Evolutionary conservation across 352 stramenopile species (phyloP), one percentile per base, ranked within the genome.

Genomic region (Phytophthora constricta): DNA sequence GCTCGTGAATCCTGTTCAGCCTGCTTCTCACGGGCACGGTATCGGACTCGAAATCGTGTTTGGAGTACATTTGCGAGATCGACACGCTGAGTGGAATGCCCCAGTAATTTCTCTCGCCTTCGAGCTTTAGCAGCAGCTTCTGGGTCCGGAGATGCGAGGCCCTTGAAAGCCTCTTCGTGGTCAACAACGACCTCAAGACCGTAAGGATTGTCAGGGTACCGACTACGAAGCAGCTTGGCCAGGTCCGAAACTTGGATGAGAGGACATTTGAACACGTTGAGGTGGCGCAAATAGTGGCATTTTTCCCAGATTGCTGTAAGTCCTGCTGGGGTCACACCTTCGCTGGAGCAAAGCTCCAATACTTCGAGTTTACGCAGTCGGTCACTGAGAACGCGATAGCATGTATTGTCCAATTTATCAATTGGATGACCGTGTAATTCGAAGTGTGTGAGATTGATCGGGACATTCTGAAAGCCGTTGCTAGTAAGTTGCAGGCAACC

Each of bases 121-220:
- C 76, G 74, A 28, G 72, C 70, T 28, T 75, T 75, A 26, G 61
- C 26, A 13, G 80, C 79, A 10, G 39, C 65, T 4, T 82, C 58
- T 4, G 67, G 42, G 55, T 89, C 77, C 0, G 74, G 48, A 11
- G 76, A 68, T 26, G 76, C 72, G 25, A 93, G 66, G 7, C 85
- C 85, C 22, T 46, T 72, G 34, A 91, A 91, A 0, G 28, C 23
- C 19, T 62, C 60, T 0, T 67, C 50, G 3, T 59, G n/a, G 27
- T 93, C 82, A 10, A 75, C 68, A n/a, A 93, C 80, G 0, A 93
- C 50, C 47, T 84, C 78, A 16, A 91, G 45, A 0, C 33, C 50
- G 50, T 91, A 93, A 17, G 62, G 55, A 34, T 84, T 81, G 10
- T 90, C 89, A 17, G 60, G 41, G 26, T 76, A 62, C 26, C 70